Conservation (phyloP, 2,329 filamentous ascomycete species). For the Ophiocordyceps polyrhachis-furcata region DNA sequence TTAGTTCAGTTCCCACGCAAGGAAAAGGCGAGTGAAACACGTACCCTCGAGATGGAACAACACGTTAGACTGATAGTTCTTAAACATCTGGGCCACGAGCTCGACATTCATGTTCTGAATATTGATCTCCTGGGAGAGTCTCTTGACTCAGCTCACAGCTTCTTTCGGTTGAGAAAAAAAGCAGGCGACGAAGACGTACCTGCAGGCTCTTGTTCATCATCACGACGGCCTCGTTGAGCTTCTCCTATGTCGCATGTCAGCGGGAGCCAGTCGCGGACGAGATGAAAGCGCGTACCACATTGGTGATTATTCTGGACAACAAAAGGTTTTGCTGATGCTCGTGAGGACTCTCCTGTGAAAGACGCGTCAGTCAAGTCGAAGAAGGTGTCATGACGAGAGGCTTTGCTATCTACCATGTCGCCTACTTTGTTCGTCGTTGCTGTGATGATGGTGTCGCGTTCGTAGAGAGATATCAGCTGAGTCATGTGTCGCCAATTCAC, state of each 20-base stretch:
- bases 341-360: conserved; percentile 68
- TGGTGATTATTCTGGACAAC: conserved; percentile 88
- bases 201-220: conserved; percentile 86
- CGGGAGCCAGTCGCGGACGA: neutral
- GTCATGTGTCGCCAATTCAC: neutral
- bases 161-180: neutral
- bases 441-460: neutral
- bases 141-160: neutral
- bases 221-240: conserved; percentile 85
- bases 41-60: conserved; percentile 91
- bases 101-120: conserved; percentile 98
- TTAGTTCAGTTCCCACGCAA: neutral
- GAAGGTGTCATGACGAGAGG: neutral
- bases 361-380: neutral
- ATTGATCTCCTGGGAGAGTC: conserved; percentile 61
- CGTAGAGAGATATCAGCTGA: neutral
- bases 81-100: conserved; percentile 97
- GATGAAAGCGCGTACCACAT: conserved; percentile 51
- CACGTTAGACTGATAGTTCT: conserved; percentile 97
- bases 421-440: neutral
- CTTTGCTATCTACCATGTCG: neutral
- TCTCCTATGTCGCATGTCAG: conserved; percentile 45
- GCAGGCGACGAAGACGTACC: conserved; percentile 21
- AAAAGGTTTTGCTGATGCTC: conserved; percentile 93
- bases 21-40: neutral